Percentiles rank a stretch among this genome's conserved stretches.
These are phyloP conservation scores for Saccharomycopsis fibuligera DNA, from an alignment of 805 yeast species.

Conservation along the genomic window DNA sequence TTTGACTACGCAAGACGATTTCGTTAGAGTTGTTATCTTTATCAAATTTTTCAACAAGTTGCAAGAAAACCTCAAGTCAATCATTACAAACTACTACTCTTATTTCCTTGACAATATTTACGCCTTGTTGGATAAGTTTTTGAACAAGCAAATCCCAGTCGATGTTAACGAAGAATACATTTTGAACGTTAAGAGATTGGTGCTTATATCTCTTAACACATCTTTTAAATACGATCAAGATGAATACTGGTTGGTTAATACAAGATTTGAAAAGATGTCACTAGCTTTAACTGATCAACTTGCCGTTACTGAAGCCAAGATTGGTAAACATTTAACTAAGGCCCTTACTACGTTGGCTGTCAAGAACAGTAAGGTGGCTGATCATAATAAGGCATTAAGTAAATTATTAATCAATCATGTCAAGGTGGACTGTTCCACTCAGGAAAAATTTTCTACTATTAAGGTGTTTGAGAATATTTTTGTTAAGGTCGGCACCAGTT, in stretches of 20 bases:
- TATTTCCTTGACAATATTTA: constrained; percentile 75
- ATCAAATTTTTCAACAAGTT: constrained; percentile 80
- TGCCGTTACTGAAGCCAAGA: constrained; percentile 56
- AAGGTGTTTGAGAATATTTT: constrained; percentile 74
- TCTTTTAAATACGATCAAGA: constrained; percentile 87
- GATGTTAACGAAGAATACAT: constrained; percentile 34
- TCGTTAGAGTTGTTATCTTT: constrained; percentile 55
- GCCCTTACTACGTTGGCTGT: constrained; percentile 72
- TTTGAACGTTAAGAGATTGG: constrained; percentile 60
- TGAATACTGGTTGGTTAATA: constrained; percentile 89
- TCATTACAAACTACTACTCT: constrained; percentile 82
- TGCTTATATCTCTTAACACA: constrained; percentile 65
- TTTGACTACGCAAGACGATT: constrained; percentile 37
- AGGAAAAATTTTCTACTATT: constrained; percentile 74
- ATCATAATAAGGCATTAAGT: constrained; percentile 70
- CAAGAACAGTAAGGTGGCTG: constrained; percentile 58
- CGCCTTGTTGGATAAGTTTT: constrained; percentile 45
- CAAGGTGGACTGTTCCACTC: constrained; percentile 50
- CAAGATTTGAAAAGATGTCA: constrained; percentile 72
- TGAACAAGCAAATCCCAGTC: constrained; percentile 16
- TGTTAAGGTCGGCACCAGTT: constrained; percentile 88
- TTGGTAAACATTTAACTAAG: constrained; percentile 78
- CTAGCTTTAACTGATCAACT: constrained; percentile 62
- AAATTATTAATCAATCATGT: constrained; percentile 58
- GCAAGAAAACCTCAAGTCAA: constrained; percentile 77